A percentile compares a stretch with the other conserved stretches of the same genome.
Conservation (phyloP, 1,284 basidiomycete genomes). For the Boletus smithii region DNA sequence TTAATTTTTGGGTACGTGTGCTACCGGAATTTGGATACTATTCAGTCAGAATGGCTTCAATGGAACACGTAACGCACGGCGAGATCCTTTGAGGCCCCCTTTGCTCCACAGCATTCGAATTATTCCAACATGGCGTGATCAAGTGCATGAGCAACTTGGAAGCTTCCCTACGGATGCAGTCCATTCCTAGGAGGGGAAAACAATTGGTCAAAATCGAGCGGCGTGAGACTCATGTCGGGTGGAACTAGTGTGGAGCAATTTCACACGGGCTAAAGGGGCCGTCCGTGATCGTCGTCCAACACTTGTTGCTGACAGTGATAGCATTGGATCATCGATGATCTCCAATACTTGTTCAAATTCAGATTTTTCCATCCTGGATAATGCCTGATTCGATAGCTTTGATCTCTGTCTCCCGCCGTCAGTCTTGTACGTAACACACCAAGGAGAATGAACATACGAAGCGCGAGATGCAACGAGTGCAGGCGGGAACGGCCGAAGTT, state of each 20-base stretch:
- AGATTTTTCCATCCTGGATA: conserved; percentile 12
- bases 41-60: too few species aligned
- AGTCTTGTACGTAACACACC: not conserved
- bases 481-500: conserved; percentile 34
- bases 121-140: not conserved
- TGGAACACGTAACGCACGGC: too few species aligned
- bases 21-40: too few species aligned
- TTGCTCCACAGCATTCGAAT: not conserved
- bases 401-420: conserved; percentile 24
- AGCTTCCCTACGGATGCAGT: not conserved
- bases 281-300: not conserved
- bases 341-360: not conserved
- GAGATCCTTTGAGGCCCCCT: too few species aligned
- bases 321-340: not conserved
- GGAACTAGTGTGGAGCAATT: not conserved
- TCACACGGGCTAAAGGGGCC: conserved; percentile 1
- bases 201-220: not conserved
- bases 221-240: not conserved
- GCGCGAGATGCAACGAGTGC: conserved; percentile 36
- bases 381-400: conserved; percentile 29
- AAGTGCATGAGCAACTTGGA: not conserved
- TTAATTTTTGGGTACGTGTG: too few species aligned
- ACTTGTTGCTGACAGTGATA: not conserved
- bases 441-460: conserved; percentile 26
- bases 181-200: not conserved